phyloP scores from a whole-genome alignment of 2,329 filamentous ascomycete species.

The Ascochyta clinopodiicola region DNA sequence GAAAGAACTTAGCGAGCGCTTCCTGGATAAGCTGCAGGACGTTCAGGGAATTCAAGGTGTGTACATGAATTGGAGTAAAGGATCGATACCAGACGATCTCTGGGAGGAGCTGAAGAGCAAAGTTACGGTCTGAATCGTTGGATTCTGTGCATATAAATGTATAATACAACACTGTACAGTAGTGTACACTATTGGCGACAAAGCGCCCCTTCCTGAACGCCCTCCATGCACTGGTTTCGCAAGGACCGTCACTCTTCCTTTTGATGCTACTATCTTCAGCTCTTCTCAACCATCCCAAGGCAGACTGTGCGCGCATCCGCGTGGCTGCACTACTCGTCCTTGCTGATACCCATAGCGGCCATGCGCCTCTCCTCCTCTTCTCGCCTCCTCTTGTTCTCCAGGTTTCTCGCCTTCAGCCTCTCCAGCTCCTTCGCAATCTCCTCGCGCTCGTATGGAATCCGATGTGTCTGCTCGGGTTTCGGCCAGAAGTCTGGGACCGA shows the following conservation, averaged over 20 bases:
- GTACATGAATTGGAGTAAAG: slow-evolving; percentile 70
- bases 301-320: no score
- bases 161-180: slow-evolving; percentile 38
- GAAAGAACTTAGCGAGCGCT: slow-evolving; percentile 61
- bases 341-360: slow-evolving; percentile 24
- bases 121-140: slow-evolving; percentile 38
- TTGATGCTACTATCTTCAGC: neutral
- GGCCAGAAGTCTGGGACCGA: slow-evolving; percentile 93
- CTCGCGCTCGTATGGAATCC: slow-evolving; percentile 76
- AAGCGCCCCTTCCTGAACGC: slow-evolving; percentile 23
- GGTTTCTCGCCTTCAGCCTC: slow-evolving; percentile 64
- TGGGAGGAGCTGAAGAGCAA: slow-evolving; percentile 50
- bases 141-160: slow-evolving; percentile 28
- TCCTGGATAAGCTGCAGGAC: slow-evolving; percentile 69
- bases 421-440: slow-evolving; percentile 85
- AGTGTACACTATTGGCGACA: slow-evolving; percentile 20
- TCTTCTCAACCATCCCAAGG: neutral
- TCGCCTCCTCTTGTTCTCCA: slow-evolving; percentile 57
- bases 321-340: slow-evolving; percentile 18
- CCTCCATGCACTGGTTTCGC: slow-evolving; percentile 21
- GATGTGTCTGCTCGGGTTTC: slow-evolving; percentile 76
- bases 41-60: slow-evolving; percentile 80
- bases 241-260: neutral
- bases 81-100: slow-evolving; percentile 45
- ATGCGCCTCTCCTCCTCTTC: slow-evolving; percentile 46